Evolutionary conservation across 2,329 filamentous ascomycete genomes (phyloP).

Genomic region (Orbilia blumenaviensis): DNA sequence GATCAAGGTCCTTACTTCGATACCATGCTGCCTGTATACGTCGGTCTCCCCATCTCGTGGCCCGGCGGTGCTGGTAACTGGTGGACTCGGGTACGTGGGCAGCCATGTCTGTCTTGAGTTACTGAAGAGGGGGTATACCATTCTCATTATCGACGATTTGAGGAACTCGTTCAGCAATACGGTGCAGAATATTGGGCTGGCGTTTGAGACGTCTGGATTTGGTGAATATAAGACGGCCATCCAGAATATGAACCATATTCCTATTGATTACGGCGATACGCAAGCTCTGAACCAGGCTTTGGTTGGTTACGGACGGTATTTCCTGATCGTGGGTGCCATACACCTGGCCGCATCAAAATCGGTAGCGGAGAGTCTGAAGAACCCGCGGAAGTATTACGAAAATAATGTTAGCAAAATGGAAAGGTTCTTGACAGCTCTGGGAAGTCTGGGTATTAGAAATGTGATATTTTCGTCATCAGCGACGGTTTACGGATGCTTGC

Average conservation of each 20-base stretch:
- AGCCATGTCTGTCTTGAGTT: constrained; percentile 63
- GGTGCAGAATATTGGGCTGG: constrained; percentile 59
- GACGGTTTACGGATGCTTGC: constrained; percentile 69
- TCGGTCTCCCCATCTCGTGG: too few species aligned
- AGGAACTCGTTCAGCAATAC: constrained; percentile 61
- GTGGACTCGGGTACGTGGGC: constrained; percentile 62
- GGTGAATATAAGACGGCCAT: background rate
- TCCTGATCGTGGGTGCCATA: constrained; percentile 69
- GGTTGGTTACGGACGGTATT: background rate
- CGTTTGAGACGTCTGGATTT: constrained; percentile 34
- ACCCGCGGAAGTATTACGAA: constrained; percentile 71
- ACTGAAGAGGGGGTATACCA: constrained; percentile 62
- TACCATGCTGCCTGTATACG: background rate
- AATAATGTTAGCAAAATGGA: constrained; percentile 74
- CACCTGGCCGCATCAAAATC: constrained; percentile 77
- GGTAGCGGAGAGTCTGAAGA: constrained; percentile 70
- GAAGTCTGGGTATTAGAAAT: constrained; percentile 70
- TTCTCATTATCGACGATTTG: constrained; percentile 62
- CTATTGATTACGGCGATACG: constrained; percentile 6
- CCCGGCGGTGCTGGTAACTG: constrained; percentile 60
- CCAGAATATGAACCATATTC: background rate
- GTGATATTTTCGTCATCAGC: constrained; percentile 75
- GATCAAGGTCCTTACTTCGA: background rate
- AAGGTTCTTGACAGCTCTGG: constrained; percentile 68
- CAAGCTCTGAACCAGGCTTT: background rate